phyloP scores from a whole-genome alignment of 371 early-diverging fungal species.

The Lichtheimia corymbifera region DNA sequence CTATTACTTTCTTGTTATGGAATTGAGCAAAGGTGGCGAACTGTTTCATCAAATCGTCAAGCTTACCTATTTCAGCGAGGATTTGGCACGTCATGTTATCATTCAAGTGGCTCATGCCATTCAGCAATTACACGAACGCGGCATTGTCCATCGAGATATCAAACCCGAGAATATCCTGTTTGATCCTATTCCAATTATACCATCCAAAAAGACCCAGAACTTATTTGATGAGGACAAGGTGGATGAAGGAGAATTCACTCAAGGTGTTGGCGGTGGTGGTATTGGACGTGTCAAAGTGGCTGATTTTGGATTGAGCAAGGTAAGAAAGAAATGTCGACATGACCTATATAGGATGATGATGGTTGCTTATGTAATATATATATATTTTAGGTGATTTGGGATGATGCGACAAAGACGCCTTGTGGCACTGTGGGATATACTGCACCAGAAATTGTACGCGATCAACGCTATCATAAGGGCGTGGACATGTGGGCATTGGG shows the following conservation, averaged over 20 bases:
- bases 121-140: constrained; percentile 87
- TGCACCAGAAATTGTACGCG: constrained; percentile 76
- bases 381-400: constrained; percentile 73
- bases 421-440: constrained; percentile 83
- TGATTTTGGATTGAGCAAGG: constrained; percentile 76
- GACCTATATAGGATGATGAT: not conserved
- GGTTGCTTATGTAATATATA: not conserved
- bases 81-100: constrained; percentile 79
- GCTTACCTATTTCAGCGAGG: constrained; percentile 80
- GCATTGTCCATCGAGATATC: constrained; percentile 91
- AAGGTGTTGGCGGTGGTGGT: constrained; percentile 66
- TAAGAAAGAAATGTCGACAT: constrained; percentile 11
- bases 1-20: constrained; percentile 80
- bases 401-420: constrained; percentile 71
- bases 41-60: constrained; percentile 84
- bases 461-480: constrained; percentile 66
- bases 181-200: constrained; percentile 54
- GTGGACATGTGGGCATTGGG: constrained; percentile 88
- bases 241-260: constrained; percentile 59
- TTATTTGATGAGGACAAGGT: constrained; percentile 39
- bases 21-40: constrained; percentile 85
- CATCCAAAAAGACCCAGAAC: constrained; percentile 17
- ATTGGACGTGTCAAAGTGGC: constrained; percentile 71
- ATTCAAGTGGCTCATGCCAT: constrained; percentile 90
- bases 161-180: constrained; percentile 89